These are phyloP conservation scores for Paraconiothyrium sp. DNA, from an alignment of 2,329 filamentous ascomycete genomes.

Conservation along the genomic window DNA sequence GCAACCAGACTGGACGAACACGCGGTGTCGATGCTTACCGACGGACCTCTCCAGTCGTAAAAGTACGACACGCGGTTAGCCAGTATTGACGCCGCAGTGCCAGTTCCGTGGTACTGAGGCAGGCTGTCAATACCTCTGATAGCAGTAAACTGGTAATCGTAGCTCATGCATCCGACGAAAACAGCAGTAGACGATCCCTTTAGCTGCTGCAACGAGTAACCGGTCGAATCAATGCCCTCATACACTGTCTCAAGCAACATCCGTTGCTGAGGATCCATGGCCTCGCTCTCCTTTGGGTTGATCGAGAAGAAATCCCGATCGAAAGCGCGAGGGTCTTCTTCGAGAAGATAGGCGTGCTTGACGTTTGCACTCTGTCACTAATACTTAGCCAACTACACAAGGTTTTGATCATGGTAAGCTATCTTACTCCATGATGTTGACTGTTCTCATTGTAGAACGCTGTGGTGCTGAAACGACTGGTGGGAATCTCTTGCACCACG, in stretches of 20 bases:
- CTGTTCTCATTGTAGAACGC: neutral
- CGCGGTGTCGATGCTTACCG: conserved; percentile 50
- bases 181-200: conserved; percentile 41
- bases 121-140: neutral
- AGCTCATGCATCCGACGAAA: conserved; percentile 40
- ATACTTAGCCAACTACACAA: neutral
- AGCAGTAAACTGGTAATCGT: conserved; percentile 24
- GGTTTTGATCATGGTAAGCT: no score
- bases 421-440: neutral
- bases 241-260: conserved; percentile 33
- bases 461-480: neutral
- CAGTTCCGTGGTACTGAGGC: neutral
- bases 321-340: neutral
- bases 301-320: neutral
- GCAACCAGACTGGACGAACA: conserved; percentile 46
- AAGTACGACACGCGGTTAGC: conserved; percentile 49
- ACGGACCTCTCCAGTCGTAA: conserved; percentile 46
- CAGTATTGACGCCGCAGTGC: conserved; percentile 28
- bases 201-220: conserved; percentile 18
- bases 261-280: conserved; percentile 38
- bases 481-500: conserved; percentile 18
- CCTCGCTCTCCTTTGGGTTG: neutral
- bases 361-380: neutral
- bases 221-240: conserved; percentile 49
- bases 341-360: neutral